phyloP scores from a whole-genome alignment of 768 basidiomycete species.

The Mycena galopus region DNA sequence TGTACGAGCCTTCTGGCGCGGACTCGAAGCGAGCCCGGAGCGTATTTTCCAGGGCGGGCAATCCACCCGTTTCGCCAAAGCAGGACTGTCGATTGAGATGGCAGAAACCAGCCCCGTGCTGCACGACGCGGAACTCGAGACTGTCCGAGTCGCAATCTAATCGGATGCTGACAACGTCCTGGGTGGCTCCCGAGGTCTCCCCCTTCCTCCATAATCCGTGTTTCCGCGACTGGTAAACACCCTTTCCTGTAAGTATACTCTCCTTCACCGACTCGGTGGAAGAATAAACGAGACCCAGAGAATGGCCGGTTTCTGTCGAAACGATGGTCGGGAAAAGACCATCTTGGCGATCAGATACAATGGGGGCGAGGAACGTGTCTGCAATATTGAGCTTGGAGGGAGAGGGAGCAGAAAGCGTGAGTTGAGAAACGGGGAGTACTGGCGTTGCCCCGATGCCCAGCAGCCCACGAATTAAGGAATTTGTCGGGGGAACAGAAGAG shows the following conservation, averaged over 20 bases:
- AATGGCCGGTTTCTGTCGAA: slow-evolving; percentile 80
- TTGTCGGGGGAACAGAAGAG: slow-evolving; percentile 65
- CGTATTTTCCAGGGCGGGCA: slow-evolving; percentile 85
- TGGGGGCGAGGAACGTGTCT: slow-evolving; percentile 87
- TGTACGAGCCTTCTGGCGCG: slow-evolving; percentile 94
- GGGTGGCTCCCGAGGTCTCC: slow-evolving; percentile 94
- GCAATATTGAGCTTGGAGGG: slow-evolving; percentile 75
- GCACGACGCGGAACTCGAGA: slow-evolving; percentile 90
- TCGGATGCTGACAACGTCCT: slow-evolving; percentile 85
- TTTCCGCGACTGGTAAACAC: slow-evolving; percentile 96
- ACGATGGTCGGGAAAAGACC: slow-evolving; percentile 95
- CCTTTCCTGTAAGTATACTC: slow-evolving; percentile 89
- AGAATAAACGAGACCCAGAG: slow-evolving; percentile 96
- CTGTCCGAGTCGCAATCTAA: slow-evolving; percentile 95
- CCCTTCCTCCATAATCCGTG: slow-evolving; percentile 98
- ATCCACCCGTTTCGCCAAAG: slow-evolving; percentile 86
- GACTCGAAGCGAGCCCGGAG: slow-evolving; percentile 76
- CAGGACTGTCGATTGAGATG: slow-evolving; percentile 91
- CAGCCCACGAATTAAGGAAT: slow-evolving; percentile 72
- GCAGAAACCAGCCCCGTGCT: slow-evolving; percentile 94
- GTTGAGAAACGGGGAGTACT: slow-evolving; percentile 78
- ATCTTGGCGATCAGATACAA: slow-evolving; percentile 90
- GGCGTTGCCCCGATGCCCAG: slow-evolving; percentile 70
- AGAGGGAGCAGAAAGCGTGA: slow-evolving; percentile 71
- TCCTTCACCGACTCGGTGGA: slow-evolving; percentile 88